Percentiles rank a stretch among this genome's conserved stretches.
Evolutionary conservation across 2,329 filamentous ascomycete species (phyloP).

Genomic region (Colletotrichum gloeosporioides): DNA sequence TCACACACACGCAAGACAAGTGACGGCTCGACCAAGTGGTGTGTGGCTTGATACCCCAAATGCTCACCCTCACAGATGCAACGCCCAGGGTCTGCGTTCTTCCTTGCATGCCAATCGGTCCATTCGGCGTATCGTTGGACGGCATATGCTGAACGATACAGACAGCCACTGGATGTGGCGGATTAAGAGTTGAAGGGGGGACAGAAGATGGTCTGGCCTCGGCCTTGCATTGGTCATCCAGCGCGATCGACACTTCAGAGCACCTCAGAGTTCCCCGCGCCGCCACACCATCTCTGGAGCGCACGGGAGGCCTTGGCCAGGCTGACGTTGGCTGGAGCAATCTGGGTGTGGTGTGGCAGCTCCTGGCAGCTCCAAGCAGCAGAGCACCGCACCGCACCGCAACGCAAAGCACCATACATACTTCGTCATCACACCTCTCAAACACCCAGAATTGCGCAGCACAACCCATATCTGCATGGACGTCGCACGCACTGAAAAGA

Average conservation of each 20-base stretch:
- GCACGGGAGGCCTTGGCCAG: conserved; percentile 15
- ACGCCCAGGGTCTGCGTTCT: background rate
- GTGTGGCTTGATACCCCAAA: conserved; percentile 5
- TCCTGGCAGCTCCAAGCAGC: background rate
- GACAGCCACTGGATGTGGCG: conserved; percentile 1
- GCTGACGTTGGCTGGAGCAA: conserved; percentile 9
- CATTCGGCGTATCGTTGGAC: background rate
- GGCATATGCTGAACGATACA: background rate
- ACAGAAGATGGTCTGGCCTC: background rate
- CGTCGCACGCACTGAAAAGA: conserved; percentile 19
- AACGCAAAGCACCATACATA: background rate
- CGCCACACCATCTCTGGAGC: conserved; percentile 21
- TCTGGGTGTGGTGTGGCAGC: background rate
- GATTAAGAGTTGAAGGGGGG: background rate
- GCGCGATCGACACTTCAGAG: conserved; percentile 6
- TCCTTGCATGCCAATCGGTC: background rate
- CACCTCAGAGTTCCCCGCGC: conserved; percentile 14
- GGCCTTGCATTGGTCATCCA: conserved; percentile 20
- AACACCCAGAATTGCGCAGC: background rate
- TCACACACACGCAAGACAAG: background rate
- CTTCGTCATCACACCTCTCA: conserved; percentile 21
- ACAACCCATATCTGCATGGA: conserved; percentile 21
- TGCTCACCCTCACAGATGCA: conserved; percentile 8
- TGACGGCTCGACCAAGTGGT: background rate
- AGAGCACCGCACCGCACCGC: background rate